Conservation (phyloP, 345 rosid species). For the Salix caprea region DNA sequence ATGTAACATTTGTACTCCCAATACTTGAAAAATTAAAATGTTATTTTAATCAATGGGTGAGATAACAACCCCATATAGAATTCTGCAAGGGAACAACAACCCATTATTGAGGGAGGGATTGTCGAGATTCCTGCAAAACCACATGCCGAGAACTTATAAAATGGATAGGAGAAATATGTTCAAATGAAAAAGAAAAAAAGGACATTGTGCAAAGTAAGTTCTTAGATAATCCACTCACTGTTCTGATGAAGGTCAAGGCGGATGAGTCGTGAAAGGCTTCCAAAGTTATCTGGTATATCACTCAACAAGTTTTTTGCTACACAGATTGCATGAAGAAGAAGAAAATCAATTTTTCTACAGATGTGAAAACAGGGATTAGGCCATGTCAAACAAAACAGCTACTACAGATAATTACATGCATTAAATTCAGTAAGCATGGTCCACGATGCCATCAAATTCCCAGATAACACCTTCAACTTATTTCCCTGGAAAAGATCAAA, state of each 20-base stretch:
- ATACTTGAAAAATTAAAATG: slow-evolving; percentile 1
- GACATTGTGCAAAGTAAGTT: background rate
- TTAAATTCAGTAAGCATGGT: slow-evolving; percentile 71
- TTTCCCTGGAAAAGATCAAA: slow-evolving; percentile 60
- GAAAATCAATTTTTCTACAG: background rate
- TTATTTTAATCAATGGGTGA: slow-evolving; percentile 14
- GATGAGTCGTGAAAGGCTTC: slow-evolving; percentile 71
- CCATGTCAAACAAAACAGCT: background rate
- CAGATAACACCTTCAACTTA: slow-evolving; percentile 57
- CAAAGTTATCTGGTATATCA: slow-evolving; percentile 66
- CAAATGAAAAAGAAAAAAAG: background rate
- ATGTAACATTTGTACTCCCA: slow-evolving; percentile 14
- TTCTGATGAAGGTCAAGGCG: slow-evolving; percentile 93
- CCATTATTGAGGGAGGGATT: slow-evolving; percentile 64
- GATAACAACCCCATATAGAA: slow-evolving; percentile 75
- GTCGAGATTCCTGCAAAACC: slow-evolving; percentile 52
- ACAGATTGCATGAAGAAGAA: slow-evolving; percentile 3
- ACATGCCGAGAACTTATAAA: slow-evolving; percentile 8
- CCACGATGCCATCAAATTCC: slow-evolving; percentile 63
- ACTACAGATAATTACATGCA: slow-evolving; percentile 52
- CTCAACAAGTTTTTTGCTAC: slow-evolving; percentile 75
- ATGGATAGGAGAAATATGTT: background rate
- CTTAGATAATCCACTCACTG: slow-evolving; percentile 46
- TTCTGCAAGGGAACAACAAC: slow-evolving; percentile 77
- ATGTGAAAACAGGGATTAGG: slow-evolving; percentile 1